Evolutionary conservation across 768 basidiomycete genomes (phyloP), one percentile per base, ranked within the genome.

Genomic region (Mycena latifolia): DNA sequence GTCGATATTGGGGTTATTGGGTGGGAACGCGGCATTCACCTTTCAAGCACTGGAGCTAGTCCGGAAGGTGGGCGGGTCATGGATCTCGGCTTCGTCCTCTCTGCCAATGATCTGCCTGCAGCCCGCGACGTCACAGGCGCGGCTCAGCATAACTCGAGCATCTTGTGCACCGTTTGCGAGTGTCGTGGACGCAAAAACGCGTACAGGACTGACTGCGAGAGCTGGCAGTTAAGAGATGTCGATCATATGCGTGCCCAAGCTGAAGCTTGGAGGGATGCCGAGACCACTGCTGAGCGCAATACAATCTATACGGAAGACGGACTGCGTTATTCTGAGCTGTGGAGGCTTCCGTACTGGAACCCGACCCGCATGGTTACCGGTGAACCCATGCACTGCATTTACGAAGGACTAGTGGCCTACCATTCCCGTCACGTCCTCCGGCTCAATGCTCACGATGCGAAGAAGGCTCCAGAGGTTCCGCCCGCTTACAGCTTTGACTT

Each of bases 381-480:
- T 27, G 75, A 78, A 41, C 65, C 75, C 7, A 78, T 79, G 77
- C 78, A 78, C 63, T 66, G 58, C 50, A 58, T 77, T 27, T 63
- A 69, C 20, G 61, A 73, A 24, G 71, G 74, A 55, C 45, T 69
- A 15, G n/a, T 73, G n/a, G 28, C 64, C 14, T 52, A 55, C 18
- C 73, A 73, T 52, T 68, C 51, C 25, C 61, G 50, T 15, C 22
- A 65, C 20, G 67, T 71, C 22, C 66, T 65, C 48, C 48, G 50
- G 22, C 65, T 67, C 33, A 53, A 65, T 35, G 12, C 50, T 20
- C 33, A 56, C 15, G 53, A 29, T 54, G 48, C 55, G 14, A 4
- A 1, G 14, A 54, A 33, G 41, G 7, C 24, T 25, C 55, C 39
- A 29, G 60, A 29, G 22, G 12, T 43, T 39, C 35, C 27, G 17